phyloP scores from a whole-genome alignment of 805 yeast genomes.

The Sugiyamaella americana region DNA sequence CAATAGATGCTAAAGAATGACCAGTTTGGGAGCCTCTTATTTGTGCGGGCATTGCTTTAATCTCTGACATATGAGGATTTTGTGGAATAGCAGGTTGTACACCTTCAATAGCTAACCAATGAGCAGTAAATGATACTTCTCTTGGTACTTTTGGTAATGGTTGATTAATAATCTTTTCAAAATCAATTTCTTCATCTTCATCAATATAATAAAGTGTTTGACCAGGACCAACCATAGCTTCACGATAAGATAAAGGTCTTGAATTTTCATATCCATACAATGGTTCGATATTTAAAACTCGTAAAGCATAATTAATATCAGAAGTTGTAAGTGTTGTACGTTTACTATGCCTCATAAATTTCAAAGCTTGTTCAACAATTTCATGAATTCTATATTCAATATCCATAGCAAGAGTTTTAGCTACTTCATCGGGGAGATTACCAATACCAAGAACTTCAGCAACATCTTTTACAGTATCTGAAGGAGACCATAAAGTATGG shows the following conservation, averaged over 20 bases:
- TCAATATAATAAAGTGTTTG: slow-evolving; percentile 90
- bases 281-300: slow-evolving; percentile 88
- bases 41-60: slow-evolving; percentile 68
- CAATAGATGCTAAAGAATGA: slow-evolving; percentile 44
- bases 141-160: slow-evolving; percentile 95
- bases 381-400: slow-evolving; percentile 97
- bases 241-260: slow-evolving; percentile 70
- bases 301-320: slow-evolving; percentile 76
- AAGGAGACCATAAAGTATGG: slow-evolving; percentile 94
- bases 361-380: slow-evolving; percentile 89
- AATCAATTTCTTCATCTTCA: slow-evolving; percentile 84
- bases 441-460: slow-evolving; percentile 85
- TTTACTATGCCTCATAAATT: slow-evolving; percentile 92
- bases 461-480: slow-evolving; percentile 93
- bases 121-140: slow-evolving; percentile 82
- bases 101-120: slow-evolving; percentile 96
- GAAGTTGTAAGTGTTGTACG: slow-evolving; percentile 71
- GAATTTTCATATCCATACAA: slow-evolving; percentile 76
- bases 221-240: slow-evolving; percentile 85
- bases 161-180: slow-evolving; percentile 86
- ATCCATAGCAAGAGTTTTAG: slow-evolving; percentile 95
- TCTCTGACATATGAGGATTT: slow-evolving; percentile 75
- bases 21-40: slow-evolving; percentile 78
- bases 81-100: slow-evolving; percentile 97
- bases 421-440: slow-evolving; percentile 78